Evolutionary conservation across 306 rosid genomes (phyloP).

Genomic region (Canavalia gladiata): DNA sequence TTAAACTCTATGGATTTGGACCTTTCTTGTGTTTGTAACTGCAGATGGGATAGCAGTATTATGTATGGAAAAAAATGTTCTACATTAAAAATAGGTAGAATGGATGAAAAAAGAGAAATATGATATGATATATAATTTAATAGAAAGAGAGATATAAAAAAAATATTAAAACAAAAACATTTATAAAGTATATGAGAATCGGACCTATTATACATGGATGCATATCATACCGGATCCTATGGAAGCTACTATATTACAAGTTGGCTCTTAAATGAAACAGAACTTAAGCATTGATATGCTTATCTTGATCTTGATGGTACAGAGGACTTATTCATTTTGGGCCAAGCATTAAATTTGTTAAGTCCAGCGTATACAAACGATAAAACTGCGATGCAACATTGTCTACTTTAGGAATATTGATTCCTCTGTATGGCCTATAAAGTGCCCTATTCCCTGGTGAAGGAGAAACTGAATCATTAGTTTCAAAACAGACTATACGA

Average conservation of each 20-base stretch:
- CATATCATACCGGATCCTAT: too few relatives aligned
- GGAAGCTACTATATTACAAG: neutral
- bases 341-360: neutral
- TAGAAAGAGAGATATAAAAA: too few relatives aligned
- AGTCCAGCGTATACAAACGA: neutral
- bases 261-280: neutral
- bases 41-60: too few relatives aligned
- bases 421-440: constrained; percentile 14
- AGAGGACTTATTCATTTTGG: neutral
- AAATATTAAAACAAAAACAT: too few relatives aligned
- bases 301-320: neutral
- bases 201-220: too few relatives aligned
- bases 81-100: too few relatives aligned
- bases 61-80: too few relatives aligned
- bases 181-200: too few relatives aligned
- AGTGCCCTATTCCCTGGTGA: constrained; percentile 19
- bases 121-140: too few relatives aligned
- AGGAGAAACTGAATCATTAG: neutral
- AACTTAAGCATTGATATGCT: neutral
- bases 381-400: neutral
- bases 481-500: constrained; percentile 20
- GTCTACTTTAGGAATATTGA: neutral
- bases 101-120: too few relatives aligned
- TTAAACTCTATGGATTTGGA: neutral
- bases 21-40: neutral